Base-by-base conservation (phyloP, 106 monocot genomes). In the Acorus gramineus region DNA sequence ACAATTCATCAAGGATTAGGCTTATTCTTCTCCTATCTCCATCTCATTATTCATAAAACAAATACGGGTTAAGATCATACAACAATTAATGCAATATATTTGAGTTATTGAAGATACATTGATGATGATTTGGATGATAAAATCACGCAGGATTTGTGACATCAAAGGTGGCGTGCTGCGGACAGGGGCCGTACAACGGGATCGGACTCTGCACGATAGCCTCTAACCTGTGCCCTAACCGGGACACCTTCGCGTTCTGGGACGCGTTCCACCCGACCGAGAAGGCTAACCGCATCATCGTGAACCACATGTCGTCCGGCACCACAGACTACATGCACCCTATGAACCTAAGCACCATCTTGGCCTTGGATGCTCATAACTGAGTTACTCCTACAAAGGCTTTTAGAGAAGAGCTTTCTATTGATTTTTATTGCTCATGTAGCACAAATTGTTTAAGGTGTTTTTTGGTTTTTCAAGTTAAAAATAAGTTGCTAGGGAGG, bases 111-210 rank as follows among this genome's bases (percentile, higher is more conserved):
- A 28, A 28, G 28, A 28, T 28, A 28, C 28, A 28, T 28, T 28
- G 28, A 11, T 56, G 6, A 47, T 2, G 47, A 56, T 47, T 12
- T 58, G 7, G 10, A 57, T 3, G 28, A 6, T 44, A 8, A 46
- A 8, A 11, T 55, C 5, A 71, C 53, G 67, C 72, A 93, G 93
- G 94, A 2, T 94, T 94, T 60, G 55, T 56, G 2, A 94, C 93
- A 4, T 76, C 93, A 56, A 86, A 81, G 65, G 53, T 81, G 2
- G 93, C 93, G 3, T 94, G 93, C 63, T 94, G 93, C 51, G 93
- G 93, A 0, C 93, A 94, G 55, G 93, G 93, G 3, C 86, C 79
- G 2, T 86, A 84, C 71, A 94, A 94, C 63, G 93, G 93, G 42
- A 47, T 94, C 6, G 93, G 93, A 0, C 76, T 89, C 8, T 94